Evolutionary conservation across 306 rosid genomes (phyloP).

Genomic region (Psophocarpus tetragonolobus): DNA sequence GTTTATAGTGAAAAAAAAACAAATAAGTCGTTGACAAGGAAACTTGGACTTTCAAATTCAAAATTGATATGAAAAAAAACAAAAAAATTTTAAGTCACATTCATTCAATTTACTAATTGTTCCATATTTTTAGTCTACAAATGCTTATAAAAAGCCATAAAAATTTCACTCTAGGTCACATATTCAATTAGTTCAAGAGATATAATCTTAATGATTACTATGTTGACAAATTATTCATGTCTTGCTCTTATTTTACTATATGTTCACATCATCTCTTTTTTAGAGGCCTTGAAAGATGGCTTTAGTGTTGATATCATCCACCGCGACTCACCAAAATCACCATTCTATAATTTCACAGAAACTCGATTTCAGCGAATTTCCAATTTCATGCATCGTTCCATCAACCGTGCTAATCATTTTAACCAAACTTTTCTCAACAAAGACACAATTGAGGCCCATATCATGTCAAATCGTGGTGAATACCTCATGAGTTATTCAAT

Average conservation of each 20-base stretch:
- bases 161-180: no score
- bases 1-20: no score
- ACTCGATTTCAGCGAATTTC: constrained; percentile 32
- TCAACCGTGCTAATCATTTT: constrained; percentile 11
- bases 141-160: no score
- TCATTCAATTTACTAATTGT: no score
- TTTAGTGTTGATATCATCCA: constrained; percentile 43
- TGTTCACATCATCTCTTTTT: background rate
- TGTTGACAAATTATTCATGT: background rate
- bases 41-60: no score
- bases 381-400: constrained; percentile 45
- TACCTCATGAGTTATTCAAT: constrained; percentile 47
- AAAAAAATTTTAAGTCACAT: no score
- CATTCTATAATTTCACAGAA: constrained; percentile 38
- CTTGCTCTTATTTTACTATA: background rate
- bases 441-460: background rate
- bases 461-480: constrained; percentile 16
- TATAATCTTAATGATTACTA: no score
- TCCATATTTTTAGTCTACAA: no score
- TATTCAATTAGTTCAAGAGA: no score
- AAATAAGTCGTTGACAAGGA: no score
- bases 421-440: background rate
- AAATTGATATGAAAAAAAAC: no score
- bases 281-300: background rate
- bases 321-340: constrained; percentile 53